A percentile compares a stretch with the other conserved stretches of the same genome.
phyloP scores from a whole-genome alignment of 495 filamentous ascomycete genomes.

The Choiromyces venosus region DNA sequence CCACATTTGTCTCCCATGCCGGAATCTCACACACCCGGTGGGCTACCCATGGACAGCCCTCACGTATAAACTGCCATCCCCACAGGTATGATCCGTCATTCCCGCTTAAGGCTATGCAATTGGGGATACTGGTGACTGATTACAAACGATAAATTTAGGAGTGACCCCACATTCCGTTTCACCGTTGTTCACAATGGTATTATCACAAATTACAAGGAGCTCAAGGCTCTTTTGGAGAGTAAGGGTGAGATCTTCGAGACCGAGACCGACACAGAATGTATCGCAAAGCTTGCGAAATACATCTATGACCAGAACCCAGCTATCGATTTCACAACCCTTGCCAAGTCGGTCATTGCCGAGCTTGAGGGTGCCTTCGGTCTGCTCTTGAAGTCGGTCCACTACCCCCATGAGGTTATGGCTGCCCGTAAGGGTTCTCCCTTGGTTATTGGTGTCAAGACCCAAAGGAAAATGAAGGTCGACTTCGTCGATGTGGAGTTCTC shows the following conservation, averaged over 20 bases:
- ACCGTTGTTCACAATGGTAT: slow-evolving; percentile 98
- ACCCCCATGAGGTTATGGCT: slow-evolving; percentile 94
- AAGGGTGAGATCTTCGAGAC: slow-evolving; percentile 99
- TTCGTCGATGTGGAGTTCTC: slow-evolving; percentile 98
- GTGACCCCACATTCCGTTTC: slow-evolving; percentile 87
- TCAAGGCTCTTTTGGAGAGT: slow-evolving; percentile 82
- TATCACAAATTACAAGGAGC: slow-evolving; percentile 99
- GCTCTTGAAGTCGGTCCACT: slow-evolving; percentile 95
- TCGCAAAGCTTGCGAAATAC: slow-evolving; percentile 97
- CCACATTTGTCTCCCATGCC: slow-evolving; percentile 93
- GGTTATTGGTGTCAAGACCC: slow-evolving; percentile 89
- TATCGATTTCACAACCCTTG: slow-evolving; percentile 90
- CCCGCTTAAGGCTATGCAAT: slow-evolving; percentile 15
- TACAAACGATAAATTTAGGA: slow-evolving; percentile 22
- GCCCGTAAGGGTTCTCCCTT: slow-evolving; percentile 96
- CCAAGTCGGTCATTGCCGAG: slow-evolving; percentile 96
- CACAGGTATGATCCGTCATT: slow-evolving; percentile 64
- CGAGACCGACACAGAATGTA: slow-evolving; percentile 97
- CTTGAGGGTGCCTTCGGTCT: slow-evolving; percentile 96
- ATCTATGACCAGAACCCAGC: slow-evolving; percentile 91
- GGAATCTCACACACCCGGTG: slow-evolving; percentile 98
- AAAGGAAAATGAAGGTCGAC: slow-evolving; percentile 99
- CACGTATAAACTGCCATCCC: slow-evolving; percentile 92
- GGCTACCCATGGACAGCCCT: slow-evolving; percentile 95
- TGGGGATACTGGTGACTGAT: slow-evolving; percentile 46